Percentiles rank a stretch among this genome's conserved stretches.
Conservation (phyloP, 2,329 filamentous ascomycete genomes). For the Davidsoniella neocaledoniae region DNA sequence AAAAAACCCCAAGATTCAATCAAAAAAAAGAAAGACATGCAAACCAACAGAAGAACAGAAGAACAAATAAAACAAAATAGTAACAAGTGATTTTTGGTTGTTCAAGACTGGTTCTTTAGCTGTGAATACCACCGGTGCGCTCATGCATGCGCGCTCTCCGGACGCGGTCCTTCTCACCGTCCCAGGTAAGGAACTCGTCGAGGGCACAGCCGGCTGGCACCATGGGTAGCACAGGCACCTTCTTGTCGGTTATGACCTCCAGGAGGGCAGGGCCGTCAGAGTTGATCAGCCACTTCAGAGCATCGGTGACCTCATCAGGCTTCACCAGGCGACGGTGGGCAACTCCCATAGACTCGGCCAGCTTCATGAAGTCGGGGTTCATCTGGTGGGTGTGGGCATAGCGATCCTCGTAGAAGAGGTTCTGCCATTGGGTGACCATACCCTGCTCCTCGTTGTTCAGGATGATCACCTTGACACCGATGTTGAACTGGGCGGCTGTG, state of each 20-base stretch:
- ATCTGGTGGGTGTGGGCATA: slow-evolving; percentile 77
- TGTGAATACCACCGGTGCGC: slow-evolving; percentile 37
- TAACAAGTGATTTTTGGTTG: neutral
- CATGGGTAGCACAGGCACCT: slow-evolving; percentile 95
- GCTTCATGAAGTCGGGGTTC: slow-evolving; percentile 84
- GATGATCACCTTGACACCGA: slow-evolving; percentile 86
- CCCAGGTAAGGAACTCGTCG: slow-evolving; percentile 86
- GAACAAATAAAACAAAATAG: neutral
- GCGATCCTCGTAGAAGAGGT: slow-evolving; percentile 81
- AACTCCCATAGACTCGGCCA: slow-evolving; percentile 81
- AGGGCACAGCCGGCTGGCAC: slow-evolving; percentile 74
- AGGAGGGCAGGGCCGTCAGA: slow-evolving; percentile 71
- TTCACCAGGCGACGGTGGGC: slow-evolving; percentile 55
- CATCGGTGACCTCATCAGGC: slow-evolving; percentile 60
- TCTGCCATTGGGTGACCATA: slow-evolving; percentile 95
- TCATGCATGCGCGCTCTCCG: slow-evolving; percentile 50
- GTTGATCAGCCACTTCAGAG: slow-evolving; percentile 67
- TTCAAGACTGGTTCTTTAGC: slow-evolving; percentile 10
- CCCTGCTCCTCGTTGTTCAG: slow-evolving; percentile 95
- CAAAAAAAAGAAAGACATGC: neutral
- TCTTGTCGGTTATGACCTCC: slow-evolving; percentile 80
- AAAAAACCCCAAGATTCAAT: neutral
- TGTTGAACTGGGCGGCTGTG: slow-evolving; percentile 88
- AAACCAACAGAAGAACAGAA: neutral
- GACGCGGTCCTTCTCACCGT: slow-evolving; percentile 53